A percentile compares a stretch with the other conserved stretches of the same genome.
Evolutionary conservation across 75 land plant genomes (phyloP).

Genomic region (Pinus taeda): DNA sequence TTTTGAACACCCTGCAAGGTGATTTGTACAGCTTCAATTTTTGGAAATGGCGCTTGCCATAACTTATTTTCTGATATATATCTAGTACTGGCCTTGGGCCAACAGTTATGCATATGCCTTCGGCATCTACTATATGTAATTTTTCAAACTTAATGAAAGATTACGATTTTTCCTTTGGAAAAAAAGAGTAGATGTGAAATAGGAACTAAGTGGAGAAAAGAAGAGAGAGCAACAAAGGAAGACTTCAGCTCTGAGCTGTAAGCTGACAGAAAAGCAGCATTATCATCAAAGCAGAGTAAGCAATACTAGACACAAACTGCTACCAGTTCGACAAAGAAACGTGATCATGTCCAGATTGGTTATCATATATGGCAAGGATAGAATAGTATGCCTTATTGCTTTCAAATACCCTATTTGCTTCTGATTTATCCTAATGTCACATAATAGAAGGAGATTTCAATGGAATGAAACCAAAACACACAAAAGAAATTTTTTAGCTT

Average conservation of each 20-base stretch:
- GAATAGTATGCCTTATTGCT: neutral
- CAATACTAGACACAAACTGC: neutral
- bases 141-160: too few relatives aligned
- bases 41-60: too few relatives aligned
- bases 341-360: too few relatives aligned
- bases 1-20: too few relatives aligned
- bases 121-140: too few relatives aligned
- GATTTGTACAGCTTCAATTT: too few relatives aligned
- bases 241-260: neutral
- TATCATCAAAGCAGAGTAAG: neutral
- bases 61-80: too few relatives aligned
- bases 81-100: too few relatives aligned
- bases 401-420: neutral
- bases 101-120: too few relatives aligned
- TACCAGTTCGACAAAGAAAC: neutral
- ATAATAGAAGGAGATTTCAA: neutral
- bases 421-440: neutral
- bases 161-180: too few relatives aligned
- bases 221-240: neutral
- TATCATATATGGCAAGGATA: neutral
- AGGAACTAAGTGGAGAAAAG: neutral
- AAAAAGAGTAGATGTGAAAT: neutral
- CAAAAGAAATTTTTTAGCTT: neutral
- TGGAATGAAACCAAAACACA: neutral
- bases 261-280: neutral